phyloP scores from a whole-genome alignment of 2,329 filamentous ascomycete species.

The Calonectria naviculata region DNA sequence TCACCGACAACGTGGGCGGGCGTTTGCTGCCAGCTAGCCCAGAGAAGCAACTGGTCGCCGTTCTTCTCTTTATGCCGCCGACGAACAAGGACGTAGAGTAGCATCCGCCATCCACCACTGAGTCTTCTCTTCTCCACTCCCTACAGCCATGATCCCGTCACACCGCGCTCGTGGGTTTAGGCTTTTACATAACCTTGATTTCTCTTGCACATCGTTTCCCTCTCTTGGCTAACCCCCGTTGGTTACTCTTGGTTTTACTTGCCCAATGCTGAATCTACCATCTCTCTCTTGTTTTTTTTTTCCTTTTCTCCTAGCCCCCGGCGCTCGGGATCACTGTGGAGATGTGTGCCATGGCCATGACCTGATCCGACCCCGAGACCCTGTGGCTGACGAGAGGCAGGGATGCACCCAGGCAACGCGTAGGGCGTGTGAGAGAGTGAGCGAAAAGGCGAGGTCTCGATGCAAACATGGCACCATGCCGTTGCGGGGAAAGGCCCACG shows the following conservation, averaged over 20 bases:
- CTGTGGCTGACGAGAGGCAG: neutral
- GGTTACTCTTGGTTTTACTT: neutral
- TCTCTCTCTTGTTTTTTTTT: neutral
- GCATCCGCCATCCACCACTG: neutral
- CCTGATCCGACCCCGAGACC: neutral
- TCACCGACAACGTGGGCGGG: neutral
- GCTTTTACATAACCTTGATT: conserved; percentile 10
- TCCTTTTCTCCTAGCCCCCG: neutral
- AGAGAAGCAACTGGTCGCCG: neutral
- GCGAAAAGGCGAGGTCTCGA: neutral
- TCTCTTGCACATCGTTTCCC: neutral
- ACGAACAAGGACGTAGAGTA: neutral
- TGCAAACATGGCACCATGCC: neutral
- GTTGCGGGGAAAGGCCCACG: neutral
- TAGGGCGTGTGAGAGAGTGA: neutral
- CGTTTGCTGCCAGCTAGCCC: neutral
- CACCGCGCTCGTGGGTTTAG: neutral
- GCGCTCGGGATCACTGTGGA: neutral
- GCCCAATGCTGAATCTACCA: neutral
- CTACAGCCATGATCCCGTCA: neutral
- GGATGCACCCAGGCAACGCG: neutral
- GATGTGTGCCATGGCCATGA: neutral
- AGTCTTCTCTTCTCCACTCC: neutral
- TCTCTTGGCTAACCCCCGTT: too few relatives aligned
- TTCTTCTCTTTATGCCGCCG: neutral